Conservation (phyloP, 306 rosid species). For the Inga laurina region DNA sequence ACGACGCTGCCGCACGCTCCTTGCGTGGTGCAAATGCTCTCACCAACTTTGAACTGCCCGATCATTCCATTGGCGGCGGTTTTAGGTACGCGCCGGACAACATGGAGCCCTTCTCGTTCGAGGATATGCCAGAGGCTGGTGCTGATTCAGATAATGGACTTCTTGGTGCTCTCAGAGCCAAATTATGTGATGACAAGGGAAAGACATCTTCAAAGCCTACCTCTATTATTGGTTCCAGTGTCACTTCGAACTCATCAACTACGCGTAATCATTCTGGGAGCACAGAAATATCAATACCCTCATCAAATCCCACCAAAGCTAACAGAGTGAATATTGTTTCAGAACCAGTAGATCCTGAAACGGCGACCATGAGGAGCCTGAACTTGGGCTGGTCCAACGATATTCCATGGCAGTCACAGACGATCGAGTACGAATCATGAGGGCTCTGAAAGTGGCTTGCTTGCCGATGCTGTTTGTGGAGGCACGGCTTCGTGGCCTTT, state of each 20-base stretch:
- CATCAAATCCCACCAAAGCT: not conserved
- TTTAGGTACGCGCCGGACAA: slow-evolving; percentile 7
- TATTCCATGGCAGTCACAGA: slow-evolving; percentile 39
- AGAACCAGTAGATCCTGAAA: slow-evolving; percentile 18
- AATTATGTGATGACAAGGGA: slow-evolving; percentile 46
- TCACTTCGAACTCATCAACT: slow-evolving; percentile 33
- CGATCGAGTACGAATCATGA: slow-evolving; percentile 17
- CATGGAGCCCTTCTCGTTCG: slow-evolving; percentile 67
- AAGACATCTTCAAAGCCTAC: slow-evolving; percentile 30
- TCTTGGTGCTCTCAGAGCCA: slow-evolving; percentile 68
- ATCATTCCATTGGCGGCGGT: slow-evolving; percentile 7
- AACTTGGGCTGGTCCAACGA: slow-evolving; percentile 40
- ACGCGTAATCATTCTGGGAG: slow-evolving; percentile 18
- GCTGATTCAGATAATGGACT: slow-evolving; percentile 43
- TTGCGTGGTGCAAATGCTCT: slow-evolving; percentile 72
- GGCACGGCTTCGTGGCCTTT: slow-evolving; percentile 31
- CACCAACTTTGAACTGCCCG: slow-evolving; percentile 66
- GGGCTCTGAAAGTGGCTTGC: slow-evolving; percentile 23
- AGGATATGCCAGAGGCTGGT: slow-evolving; percentile 38
- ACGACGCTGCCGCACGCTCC: slow-evolving; percentile 64
- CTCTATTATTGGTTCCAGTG: not conserved
- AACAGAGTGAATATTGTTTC: slow-evolving; percentile 28
- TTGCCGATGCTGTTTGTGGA: slow-evolving; percentile 23
- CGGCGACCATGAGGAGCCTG: slow-evolving; percentile 1
- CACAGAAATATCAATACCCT: slow-evolving; percentile 24